Base-by-base conservation (phyloP, 345 rosid genomes). In the Euphorbia pulcherrima region DNA sequence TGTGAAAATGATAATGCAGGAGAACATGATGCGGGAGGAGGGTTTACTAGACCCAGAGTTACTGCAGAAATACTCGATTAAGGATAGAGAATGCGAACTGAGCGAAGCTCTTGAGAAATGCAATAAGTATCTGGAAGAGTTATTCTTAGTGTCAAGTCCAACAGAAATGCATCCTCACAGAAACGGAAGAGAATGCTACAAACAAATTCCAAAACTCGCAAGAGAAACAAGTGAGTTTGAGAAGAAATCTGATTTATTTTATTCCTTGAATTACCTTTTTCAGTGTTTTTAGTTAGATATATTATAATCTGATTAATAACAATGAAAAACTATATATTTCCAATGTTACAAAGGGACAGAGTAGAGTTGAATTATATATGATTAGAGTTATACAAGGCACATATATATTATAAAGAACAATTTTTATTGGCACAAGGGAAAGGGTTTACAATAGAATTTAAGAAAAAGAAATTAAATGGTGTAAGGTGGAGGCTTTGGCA, bases 401-500 rank as follows among this genome's bases (percentile, higher is more conserved):
- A 55, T 6, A 10, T 21, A 1, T 24, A 2, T 3, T 1, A 50
- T 1, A 55, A 26, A 24, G 9, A 24, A 55, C 24, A 55, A 6
- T 24, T 55, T 24, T 55, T 26, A 55, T 55, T 55, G 60, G 17
- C 60, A 55, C 26, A 20, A 52, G 27, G 60, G 60, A 55, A 55
- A 55, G 33, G 60, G 60, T 52, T 52, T 11, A 1, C 14, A 55
- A 55, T 26, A 53, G 8, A 53, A 20, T n/a, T n/a, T n/a, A 20
- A 23, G 8, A 53, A 23, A 53, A 12, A 24, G 26, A 24, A 26
- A 2, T 46, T 64, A 75, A 60, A 78, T 63, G 72, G 75, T 77
- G 86, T 85, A 90, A 37, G 88, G 90, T 28, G 78, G 23, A 6
- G 98, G 98, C 82, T 62, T 77, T 35, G 92, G 86, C 82, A 92